Conservation (phyloP, 1,284 basidiomycete genomes). For the Pulveroboletus sp. region DNA sequence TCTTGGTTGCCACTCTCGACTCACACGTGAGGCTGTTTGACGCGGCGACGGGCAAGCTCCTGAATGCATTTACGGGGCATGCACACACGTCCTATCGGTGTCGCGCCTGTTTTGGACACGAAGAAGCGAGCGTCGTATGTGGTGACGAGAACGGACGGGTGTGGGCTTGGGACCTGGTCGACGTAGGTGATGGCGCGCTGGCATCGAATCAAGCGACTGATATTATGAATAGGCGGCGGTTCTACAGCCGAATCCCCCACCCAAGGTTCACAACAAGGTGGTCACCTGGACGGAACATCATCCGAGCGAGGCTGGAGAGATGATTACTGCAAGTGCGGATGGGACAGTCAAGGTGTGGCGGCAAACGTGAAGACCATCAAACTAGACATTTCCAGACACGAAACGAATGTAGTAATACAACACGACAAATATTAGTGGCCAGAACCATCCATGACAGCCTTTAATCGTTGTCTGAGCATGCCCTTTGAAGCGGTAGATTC, state of each 20-base stretch:
- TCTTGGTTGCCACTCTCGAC: slow-evolving; percentile 84
- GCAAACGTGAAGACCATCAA: slow-evolving; percentile 33
- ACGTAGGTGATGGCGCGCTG: slow-evolving; percentile 55
- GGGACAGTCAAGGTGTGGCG: slow-evolving; percentile 85
- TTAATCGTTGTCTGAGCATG: slow-evolving; percentile 35
- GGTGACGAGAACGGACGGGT: slow-evolving; percentile 90
- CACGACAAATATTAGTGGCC: slow-evolving; percentile 13
- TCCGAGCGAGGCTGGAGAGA: slow-evolving; percentile 77
- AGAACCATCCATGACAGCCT: slow-evolving; percentile 34
- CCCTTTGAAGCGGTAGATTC: slow-evolving; percentile 20
- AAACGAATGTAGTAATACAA: slow-evolving; percentile 28
- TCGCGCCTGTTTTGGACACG: slow-evolving; percentile 81
- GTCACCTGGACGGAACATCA: slow-evolving; percentile 92
- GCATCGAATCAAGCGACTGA: slow-evolving; percentile 3
- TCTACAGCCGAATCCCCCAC: slow-evolving; percentile 65
- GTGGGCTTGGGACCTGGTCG: slow-evolving; percentile 92
- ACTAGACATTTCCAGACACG: neutral
- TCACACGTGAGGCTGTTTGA: slow-evolving; percentile 88
- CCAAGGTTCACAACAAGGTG: slow-evolving; percentile 76
- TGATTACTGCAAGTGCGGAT: slow-evolving; percentile 87
- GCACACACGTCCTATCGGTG: slow-evolving; percentile 74
- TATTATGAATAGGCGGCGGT: slow-evolving; percentile 55
- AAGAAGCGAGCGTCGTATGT: slow-evolving; percentile 78
- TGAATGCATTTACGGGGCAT: slow-evolving; percentile 87
- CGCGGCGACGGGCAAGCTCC: slow-evolving; percentile 74